These are phyloP conservation scores for Picea glauca DNA, from an alignment of 75 land plant species.

Conservation along the genomic window DNA sequence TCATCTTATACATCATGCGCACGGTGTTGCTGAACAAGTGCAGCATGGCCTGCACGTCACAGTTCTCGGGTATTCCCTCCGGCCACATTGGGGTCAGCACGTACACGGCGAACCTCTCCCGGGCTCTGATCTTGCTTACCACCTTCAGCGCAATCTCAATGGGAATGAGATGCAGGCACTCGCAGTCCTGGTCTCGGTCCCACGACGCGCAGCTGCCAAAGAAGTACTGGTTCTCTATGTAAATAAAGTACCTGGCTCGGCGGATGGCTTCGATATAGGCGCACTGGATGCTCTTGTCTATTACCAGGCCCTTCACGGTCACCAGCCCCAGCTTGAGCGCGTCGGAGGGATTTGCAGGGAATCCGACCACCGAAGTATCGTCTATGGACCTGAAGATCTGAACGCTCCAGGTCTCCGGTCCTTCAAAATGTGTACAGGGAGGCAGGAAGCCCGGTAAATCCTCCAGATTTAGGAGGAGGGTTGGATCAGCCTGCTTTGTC, in stretches of 20 bases:
- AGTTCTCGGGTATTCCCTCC: constrained; percentile 38
- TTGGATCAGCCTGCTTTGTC: too few relatives aligned
- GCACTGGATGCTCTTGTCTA: constrained; percentile 43
- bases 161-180: constrained; percentile 32
- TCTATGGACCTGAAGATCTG: too few relatives aligned
- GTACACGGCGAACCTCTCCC: constrained; percentile 42
- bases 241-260: constrained; percentile 38
- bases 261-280: constrained; percentile 47
- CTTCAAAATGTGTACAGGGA: too few relatives aligned
- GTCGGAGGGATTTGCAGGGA: too few relatives aligned
- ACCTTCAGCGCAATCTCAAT: constrained; percentile 50
- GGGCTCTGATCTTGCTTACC: constrained; percentile 41
- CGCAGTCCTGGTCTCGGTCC: constrained; percentile 25
- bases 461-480: too few relatives aligned
- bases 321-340: too few relatives aligned
- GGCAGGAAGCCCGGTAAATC: too few relatives aligned
- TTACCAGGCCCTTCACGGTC: too few relatives aligned
- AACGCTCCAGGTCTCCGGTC: too few relatives aligned
- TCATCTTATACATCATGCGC: constrained; percentile 45
- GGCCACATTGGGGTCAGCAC: constrained; percentile 60
- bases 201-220: constrained; percentile 41
- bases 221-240: constrained; percentile 63
- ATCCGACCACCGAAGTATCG: too few relatives aligned
- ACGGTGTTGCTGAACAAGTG: constrained; percentile 40
- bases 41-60: constrained; percentile 35